Base-by-base conservation (phyloP, 163 green algal species). In the Chlamydomonas reinhardtii region DNA sequence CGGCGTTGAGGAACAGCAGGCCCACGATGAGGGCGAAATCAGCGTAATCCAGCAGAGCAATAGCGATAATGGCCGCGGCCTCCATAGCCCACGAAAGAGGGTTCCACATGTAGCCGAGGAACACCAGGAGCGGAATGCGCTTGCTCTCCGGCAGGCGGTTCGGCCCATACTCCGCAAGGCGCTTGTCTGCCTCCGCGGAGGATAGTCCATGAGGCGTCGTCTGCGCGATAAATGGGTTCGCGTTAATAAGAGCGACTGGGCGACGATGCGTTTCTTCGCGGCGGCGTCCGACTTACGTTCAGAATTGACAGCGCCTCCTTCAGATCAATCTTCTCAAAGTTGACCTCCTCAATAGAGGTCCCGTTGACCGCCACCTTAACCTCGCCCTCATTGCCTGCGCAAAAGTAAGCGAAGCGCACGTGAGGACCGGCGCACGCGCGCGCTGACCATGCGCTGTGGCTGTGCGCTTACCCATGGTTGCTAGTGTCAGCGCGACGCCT, bases 61-160 rank as follows among this genome's bases (percentile, higher is more conserved):
- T 98, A 73, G 96, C 93, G 61, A 98, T 95, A 68, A 98, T 96
- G 64, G 95, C 96, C 4, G 96, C 96, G 0, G 92, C 93, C 89
- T 98, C 95, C 95, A 98, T 98, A 43, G 96, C 95, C 95, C 95
- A 89, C 0, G 83, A 88, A 48, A 93, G 64, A 4, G 89, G 89
- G 89, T 93, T 93, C 89, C 89, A 93, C 89, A 93, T 91, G 86
- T 93, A 92, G 24, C 89, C 86, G 22, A 95, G 78, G 79, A 94
- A 97, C 37, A 96, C 91, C 20, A 98, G 86, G 48, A 98, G 80
- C 15, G 94, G 87, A 85, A 95, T 97, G 48, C 92, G 84, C 0
- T 78, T 93, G 66, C 86, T 91, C 87, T 98, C 95, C 0, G 95
- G 95, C 71, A 98, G 90, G 89, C 96, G 97, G 91, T 98, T 98